Percentiles rank a stretch among this genome's conserved stretches.
These are phyloP conservation scores for Pseudogymnoascus sp. DNA, from an alignment of 2,329 filamentous ascomycete species.

Conservation along the genomic window DNA sequence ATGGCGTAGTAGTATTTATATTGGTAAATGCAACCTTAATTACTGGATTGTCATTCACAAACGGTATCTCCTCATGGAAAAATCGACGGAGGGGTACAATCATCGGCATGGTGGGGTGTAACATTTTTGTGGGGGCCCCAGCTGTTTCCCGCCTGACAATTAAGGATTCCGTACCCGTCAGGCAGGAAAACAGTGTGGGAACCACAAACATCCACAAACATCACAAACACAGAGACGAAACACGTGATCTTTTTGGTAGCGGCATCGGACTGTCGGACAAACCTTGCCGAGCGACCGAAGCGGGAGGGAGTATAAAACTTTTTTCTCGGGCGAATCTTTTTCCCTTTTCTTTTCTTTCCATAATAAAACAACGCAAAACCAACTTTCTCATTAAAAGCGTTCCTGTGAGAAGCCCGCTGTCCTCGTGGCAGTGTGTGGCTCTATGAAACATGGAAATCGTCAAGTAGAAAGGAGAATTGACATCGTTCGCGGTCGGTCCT, in stretches of 20 bases:
- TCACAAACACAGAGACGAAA: neutral
- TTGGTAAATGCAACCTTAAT: slow-evolving; percentile 7
- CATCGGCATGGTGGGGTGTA: slow-evolving; percentile 7
- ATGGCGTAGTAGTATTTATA: slow-evolving; percentile 6
- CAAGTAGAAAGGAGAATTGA: slow-evolving; percentile 25
- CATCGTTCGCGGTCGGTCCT: slow-evolving; percentile 20
- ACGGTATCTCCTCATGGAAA: slow-evolving; percentile 6
- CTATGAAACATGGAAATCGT: slow-evolving; percentile 27
- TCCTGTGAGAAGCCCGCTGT: slow-evolving; percentile 25
- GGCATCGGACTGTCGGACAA: neutral
- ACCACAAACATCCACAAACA: neutral
- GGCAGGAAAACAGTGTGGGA: neutral
- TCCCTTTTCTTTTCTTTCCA: slow-evolving; percentile 12
- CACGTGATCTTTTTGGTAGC: neutral
- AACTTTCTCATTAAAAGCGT: slow-evolving; percentile 26
- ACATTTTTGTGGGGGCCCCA: slow-evolving; percentile 1
- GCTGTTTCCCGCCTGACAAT: neutral
- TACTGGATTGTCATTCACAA: slow-evolving; percentile 8
- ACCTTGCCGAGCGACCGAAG: slow-evolving; percentile 1
- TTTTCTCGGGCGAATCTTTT: neutral
- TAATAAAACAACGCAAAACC: slow-evolving; percentile 15
- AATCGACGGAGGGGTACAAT: slow-evolving; percentile 8
- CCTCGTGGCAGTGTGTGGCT: slow-evolving; percentile 23
- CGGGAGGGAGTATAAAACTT: slow-evolving; percentile 6
- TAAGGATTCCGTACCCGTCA: neutral